These are phyloP conservation scores for Limnanthes douglasii DNA, from an alignment of 345 rosid species.

Conservation along the genomic window DNA sequence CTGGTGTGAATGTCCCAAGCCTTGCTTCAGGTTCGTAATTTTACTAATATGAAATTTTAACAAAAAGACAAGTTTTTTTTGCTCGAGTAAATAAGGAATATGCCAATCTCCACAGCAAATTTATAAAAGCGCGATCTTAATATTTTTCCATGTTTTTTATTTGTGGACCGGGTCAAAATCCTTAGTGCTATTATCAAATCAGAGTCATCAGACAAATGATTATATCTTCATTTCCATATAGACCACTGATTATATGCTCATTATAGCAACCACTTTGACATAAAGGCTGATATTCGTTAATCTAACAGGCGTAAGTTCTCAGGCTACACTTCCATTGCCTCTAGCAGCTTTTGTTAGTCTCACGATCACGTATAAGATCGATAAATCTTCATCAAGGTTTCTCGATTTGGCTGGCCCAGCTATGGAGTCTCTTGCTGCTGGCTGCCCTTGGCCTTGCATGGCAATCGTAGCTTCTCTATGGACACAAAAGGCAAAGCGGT, in stretches of 20 bases:
- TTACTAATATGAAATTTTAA: no score
- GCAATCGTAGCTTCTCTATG: slow-evolving; percentile 83
- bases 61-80: no score
- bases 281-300: slow-evolving; percentile 12
- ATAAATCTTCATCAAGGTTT: slow-evolving; percentile 66
- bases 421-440: slow-evolving; percentile 74
- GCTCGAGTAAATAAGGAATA: no score
- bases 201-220: no score
- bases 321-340: slow-evolving; percentile 85
- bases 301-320: slow-evolving; percentile 55
- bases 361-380: slow-evolving; percentile 85
- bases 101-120: no score
- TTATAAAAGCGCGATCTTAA: no score
- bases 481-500: slow-evolving; percentile 96
- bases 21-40: slow-evolving; percentile 85
- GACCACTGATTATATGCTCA: not conserved
- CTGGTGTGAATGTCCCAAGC: slow-evolving; percentile 89
- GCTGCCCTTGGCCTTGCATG: slow-evolving; percentile 99
- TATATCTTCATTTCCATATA: no score
- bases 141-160: no score
- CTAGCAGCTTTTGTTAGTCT: slow-evolving; percentile 95
- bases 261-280: slow-evolving; percentile 4
- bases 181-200: no score
- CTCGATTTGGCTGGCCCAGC: slow-evolving; percentile 86
- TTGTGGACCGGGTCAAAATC: no score